Conservation (phyloP, 148 eudicot genomes). For the Nepenthes mirabilis region DNA sequence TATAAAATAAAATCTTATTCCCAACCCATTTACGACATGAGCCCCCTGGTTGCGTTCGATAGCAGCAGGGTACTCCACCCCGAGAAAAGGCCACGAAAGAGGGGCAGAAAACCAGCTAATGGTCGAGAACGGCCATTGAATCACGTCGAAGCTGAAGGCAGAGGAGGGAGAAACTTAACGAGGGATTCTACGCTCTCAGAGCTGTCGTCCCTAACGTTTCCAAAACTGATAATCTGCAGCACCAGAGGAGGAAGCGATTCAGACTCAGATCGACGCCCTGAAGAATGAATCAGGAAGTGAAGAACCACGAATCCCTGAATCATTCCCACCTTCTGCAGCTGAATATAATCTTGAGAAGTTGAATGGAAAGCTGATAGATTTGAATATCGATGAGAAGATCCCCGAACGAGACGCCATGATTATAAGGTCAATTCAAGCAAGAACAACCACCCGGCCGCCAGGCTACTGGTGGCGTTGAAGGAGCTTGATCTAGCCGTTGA, state of each 20-base stretch:
- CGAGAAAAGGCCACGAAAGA: slow-evolving; percentile 62
- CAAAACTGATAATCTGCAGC: slow-evolving; percentile 79
- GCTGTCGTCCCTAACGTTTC: slow-evolving; percentile 96
- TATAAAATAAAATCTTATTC: too few species aligned
- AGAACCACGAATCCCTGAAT: background rate
- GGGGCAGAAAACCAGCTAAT: slow-evolving; percentile 91
- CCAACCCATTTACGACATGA: too few species aligned
- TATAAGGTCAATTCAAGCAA: slow-evolving; percentile 45
- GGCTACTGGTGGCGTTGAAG: slow-evolving; percentile 60
- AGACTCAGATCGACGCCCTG: slow-evolving; percentile 25
- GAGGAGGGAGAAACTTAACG: slow-evolving; percentile 87
- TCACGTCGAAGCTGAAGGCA: slow-evolving; percentile 95
- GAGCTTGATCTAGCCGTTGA: slow-evolving; percentile 66
- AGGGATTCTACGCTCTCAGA: slow-evolving; percentile 67
- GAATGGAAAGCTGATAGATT: slow-evolving; percentile 16
- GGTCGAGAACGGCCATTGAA: slow-evolving; percentile 91
- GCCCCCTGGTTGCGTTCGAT: slow-evolving; percentile 11
- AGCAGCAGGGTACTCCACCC: slow-evolving; percentile 35
- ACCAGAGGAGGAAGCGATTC: slow-evolving; percentile 39
- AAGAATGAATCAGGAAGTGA: slow-evolving; percentile 38
- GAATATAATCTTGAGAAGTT: background rate
- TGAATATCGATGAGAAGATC: slow-evolving; percentile 74
- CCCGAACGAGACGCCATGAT: slow-evolving; percentile 88
- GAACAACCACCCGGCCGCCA: slow-evolving; percentile 79
- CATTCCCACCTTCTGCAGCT: background rate